These are phyloP conservation scores for Aspergillus nomiae DNA, from an alignment of 2,329 filamentous ascomycete species.

Conservation along the genomic window DNA sequence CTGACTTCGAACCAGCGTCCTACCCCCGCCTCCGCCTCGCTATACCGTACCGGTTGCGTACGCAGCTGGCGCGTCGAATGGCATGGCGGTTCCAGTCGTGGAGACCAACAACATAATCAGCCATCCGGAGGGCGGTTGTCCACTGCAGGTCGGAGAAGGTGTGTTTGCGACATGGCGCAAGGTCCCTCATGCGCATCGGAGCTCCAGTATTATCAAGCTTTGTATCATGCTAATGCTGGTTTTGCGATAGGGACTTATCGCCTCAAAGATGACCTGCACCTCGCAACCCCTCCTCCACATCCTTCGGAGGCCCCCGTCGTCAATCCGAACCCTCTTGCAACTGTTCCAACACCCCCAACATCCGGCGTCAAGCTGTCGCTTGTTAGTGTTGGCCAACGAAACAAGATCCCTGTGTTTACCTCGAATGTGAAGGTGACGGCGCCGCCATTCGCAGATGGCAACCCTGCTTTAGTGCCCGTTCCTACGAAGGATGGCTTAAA, in stretches of 20 bases:
- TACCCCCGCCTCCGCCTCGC: constrained; percentile 79
- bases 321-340: constrained; percentile 89
- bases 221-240: constrained; percentile 23
- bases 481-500: constrained; percentile 70
- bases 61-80: constrained; percentile 70
- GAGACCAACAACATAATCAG: constrained; percentile 92
- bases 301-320: constrained; percentile 85
- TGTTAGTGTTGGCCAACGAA: constrained; percentile 67
- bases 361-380: constrained; percentile 83
- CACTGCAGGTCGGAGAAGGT: constrained; percentile 94
- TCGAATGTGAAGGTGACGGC: constrained; percentile 45
- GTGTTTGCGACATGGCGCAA: constrained; percentile 23
- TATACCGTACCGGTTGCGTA: constrained; percentile 76
- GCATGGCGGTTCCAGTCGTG: constrained; percentile 72
- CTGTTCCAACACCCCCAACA: constrained; percentile 78
- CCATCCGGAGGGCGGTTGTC: constrained; percentile 80
- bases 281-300: constrained; percentile 92
- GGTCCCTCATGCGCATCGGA: neutral
- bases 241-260: constrained; percentile 74
- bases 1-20: constrained; percentile 60
- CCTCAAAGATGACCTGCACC: constrained; percentile 84
- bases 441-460: constrained; percentile 84
- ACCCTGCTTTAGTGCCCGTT: constrained; percentile 67
- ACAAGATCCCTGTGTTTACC: constrained; percentile 50
- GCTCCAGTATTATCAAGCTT: neutral